phyloP scores from a whole-genome alignment of 2,329 filamentous ascomycete genomes.

The Fusarium miscanthi region DNA sequence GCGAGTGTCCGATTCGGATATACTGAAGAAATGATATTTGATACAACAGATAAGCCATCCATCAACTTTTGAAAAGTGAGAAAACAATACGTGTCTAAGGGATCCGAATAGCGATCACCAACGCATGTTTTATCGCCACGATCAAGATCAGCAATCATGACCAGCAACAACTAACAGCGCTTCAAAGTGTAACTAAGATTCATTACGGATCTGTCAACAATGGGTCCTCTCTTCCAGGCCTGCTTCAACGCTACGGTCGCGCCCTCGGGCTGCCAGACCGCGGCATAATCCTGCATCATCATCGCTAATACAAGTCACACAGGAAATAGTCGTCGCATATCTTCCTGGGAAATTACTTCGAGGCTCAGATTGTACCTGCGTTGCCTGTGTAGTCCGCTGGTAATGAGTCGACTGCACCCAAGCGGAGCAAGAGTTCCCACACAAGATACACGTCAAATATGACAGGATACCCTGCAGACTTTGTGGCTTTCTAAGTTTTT shows the following conservation, averaged over 20 bases:
- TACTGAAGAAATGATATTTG: conserved; percentile 17
- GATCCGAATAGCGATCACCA: conserved; percentile 7
- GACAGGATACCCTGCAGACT: neutral
- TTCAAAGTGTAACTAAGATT: neutral
- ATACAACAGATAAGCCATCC: conserved; percentile 8
- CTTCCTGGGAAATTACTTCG: conserved; percentile 29
- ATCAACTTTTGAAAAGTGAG: neutral
- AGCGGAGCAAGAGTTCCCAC: conserved; percentile 37
- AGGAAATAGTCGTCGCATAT: conserved; percentile 28
- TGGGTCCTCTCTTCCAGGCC: neutral
- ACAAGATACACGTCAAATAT: conserved; percentile 39
- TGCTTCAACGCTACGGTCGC: conserved; percentile 5
- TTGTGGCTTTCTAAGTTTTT: neutral
- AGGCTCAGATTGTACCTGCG: conserved; percentile 20
- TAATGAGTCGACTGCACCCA: conserved; percentile 32
- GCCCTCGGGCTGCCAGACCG: conserved; percentile 11
- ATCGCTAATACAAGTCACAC: conserved; percentile 40
- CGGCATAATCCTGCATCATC: conserved; percentile 20
- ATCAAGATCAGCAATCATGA: conserved; percentile 21
- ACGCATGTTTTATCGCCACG: conserved; percentile 2
- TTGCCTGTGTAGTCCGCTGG: conserved; percentile 31
- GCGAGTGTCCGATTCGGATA: conserved; percentile 31
- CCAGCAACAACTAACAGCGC: conserved; percentile 3
- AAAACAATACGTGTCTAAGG: conserved; percentile 1
- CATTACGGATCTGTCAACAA: conserved; percentile 9